Conservation (phyloP, 2,329 filamentous ascomycete genomes). For the Camillea tinctor region DNA sequence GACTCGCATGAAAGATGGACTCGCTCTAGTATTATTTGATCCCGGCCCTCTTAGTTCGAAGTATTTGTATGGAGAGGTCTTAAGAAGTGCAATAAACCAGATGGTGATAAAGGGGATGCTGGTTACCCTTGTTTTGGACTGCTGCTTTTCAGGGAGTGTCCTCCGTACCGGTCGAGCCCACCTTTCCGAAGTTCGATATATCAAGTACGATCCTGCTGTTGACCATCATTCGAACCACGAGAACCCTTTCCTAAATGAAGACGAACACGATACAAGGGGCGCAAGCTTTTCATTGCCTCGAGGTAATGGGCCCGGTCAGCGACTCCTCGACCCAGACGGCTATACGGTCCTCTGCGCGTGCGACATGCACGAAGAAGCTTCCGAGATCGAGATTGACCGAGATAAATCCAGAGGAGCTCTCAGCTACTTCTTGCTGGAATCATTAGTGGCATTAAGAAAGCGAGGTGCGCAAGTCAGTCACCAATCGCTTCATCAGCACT, state of each 20-base stretch:
- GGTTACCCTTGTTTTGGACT: conserved; percentile 10
- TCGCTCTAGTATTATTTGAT: conserved; percentile 1
- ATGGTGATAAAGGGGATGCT: conserved; percentile 6
- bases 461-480: neutral
- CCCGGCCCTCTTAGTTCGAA: neutral
- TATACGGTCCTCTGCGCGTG: conserved; percentile 7
- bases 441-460: neutral
- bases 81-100: no score
- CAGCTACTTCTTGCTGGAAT: conserved; percentile 5
- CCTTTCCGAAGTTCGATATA: neutral
- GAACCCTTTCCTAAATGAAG: no score
- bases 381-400: neutral
- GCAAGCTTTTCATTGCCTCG: neutral
- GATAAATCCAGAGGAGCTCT: neutral
- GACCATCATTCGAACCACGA: no score
- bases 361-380: conserved; percentile 3
- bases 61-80: no score
- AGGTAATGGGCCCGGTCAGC: no score
- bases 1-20: neutral
- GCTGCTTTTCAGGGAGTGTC: conserved; percentile 8
- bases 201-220: conserved; percentile 1
- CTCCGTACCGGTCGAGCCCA: neutral
- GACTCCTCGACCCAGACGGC: conserved; percentile 4
- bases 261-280: no score
- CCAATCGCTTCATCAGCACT: neutral